Base-by-base conservation (phyloP, 257 asterid species). In the Eustoma russellianum region DNA sequence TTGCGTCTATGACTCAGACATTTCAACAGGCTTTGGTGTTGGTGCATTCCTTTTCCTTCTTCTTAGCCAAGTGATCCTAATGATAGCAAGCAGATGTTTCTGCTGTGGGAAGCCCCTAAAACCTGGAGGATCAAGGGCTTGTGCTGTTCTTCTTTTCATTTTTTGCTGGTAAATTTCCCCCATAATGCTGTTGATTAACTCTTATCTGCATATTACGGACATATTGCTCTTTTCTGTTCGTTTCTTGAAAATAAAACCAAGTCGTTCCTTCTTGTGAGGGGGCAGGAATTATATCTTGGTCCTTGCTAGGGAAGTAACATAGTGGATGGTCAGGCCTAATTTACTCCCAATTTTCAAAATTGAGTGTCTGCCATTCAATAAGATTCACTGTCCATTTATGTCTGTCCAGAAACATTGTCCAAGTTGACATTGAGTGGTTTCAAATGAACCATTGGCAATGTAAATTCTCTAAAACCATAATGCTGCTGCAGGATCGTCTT, bases 91-190 rank as follows among this genome's bases (percentile, higher is more conserved):
- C 51, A 76, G 67, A 62, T 92, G 97, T 79, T 79, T 92, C 74
- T 92, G 99, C 71, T 85, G 86, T 35, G 99, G 99, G 38, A 65
- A 64, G 62, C 80, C 98, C 17, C 70, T 92, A 19, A 85, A 68
- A 48, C 98, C 95, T 0, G 97, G 95, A 30, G 93, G 95, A 62
- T 85, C 99, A 9, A 76, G 99, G 68, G 93, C 97, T 66, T 85
- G 94, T 46, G 93, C 95, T 5, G 72, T 83, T 35, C 45, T 92
- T 50, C 94, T 92, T 40, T 88, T 85, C 79, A 74, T 88, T 19
- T 48, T 85, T 44, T 83, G 97, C 86, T 92, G 99, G 98, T 87
- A 80, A 34, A 56, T 44, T 5, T 40, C 43, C 15, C 34, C 13
- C 5, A 4, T 17, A 17, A 15, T 41, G 28, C 16, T 9, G 7